Base-by-base conservation (phyloP, 768 basidiomycete genomes). In the Austroboletus eburneus region DNA sequence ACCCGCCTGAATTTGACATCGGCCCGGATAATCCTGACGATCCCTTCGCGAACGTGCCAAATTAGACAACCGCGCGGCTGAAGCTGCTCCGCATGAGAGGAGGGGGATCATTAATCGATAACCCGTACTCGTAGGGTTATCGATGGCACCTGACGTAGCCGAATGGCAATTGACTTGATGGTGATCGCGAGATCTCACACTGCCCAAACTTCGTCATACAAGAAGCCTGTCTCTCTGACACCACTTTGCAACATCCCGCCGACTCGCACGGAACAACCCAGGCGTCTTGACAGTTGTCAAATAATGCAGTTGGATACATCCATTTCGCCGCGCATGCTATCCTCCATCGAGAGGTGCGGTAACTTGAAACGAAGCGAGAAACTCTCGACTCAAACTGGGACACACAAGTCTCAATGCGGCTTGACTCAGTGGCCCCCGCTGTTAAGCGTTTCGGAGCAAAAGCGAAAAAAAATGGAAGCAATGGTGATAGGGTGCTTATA, bases 11-110 rank as follows among this genome's bases (percentile, higher is more conserved):
- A 41, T 54, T 49, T 45, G 48, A 44, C 39, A 39, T 50, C 63
- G 63, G 63, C 12, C 63, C 60, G 63, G 53, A 34, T 51, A 48
- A 51, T 47, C 61, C 52, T 63, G 64, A 59, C 63, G 61, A 64
- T 64, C 63, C 48, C 64, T 60, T 62, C 60, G 56, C 58, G 62
- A 62, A 61, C 21, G 45, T 13, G 45, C 45, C 38, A 43, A 35
- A 51, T 56, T 51, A 45, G 60, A 50, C 53, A 60, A 47, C 24
- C 35, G 45, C 36, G 43, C 38, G 46, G 48, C 42, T 50, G 53
- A 48, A 49, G 39, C 9, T 51, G 35, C 42, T 62, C 55, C 51
- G 38, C 46, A 52, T 57, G 51, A 32, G 30, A 46, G 50, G 45
- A 49, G n/a, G 42, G 48, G 50, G 45, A 49, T 55, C 56, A 63